These are phyloP conservation scores for Apiospora kogelbergensis DNA, from an alignment of 2,329 filamentous ascomycete species.

Conservation along the genomic window DNA sequence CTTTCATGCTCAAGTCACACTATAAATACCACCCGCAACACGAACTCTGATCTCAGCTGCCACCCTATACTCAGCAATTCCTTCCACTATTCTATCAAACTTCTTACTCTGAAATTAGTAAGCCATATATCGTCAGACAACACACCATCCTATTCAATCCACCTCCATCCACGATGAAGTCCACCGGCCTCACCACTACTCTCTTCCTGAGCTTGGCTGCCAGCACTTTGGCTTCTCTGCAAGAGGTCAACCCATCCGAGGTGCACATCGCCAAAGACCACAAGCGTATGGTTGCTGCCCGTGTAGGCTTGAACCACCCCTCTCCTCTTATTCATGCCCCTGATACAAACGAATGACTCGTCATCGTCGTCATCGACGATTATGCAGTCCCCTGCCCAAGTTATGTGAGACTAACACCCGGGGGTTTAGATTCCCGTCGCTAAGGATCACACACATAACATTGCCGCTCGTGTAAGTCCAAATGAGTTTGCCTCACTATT, in stretches of 20 bases:
- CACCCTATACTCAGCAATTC: neutral
- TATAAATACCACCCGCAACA: neutral
- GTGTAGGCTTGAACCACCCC: neutral
- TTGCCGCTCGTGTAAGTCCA: neutral
- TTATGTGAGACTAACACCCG: neutral
- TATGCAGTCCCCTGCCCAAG: no score
- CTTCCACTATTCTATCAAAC: neutral
- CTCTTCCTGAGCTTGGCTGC: neutral
- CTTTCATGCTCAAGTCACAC: no score
- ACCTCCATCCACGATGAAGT: neutral
- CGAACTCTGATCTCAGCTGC: neutral
- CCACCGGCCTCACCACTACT: neutral
- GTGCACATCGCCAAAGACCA: neutral
- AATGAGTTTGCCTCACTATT: no score
- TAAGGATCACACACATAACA: neutral
- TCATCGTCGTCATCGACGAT: no score
- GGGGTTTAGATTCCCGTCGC: neutral
- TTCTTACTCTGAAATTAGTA: neutral
- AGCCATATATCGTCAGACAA: no score
- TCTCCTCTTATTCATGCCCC: no score
- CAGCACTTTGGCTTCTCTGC: neutral
- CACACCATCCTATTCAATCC: neutral
- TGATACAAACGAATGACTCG: neutral
- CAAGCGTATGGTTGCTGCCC: neutral
- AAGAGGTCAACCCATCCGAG: neutral